Evolutionary conservation across 2,329 filamentous ascomycete species (phyloP).

Genomic region (Torrubiellomyces zombiae): DNA sequence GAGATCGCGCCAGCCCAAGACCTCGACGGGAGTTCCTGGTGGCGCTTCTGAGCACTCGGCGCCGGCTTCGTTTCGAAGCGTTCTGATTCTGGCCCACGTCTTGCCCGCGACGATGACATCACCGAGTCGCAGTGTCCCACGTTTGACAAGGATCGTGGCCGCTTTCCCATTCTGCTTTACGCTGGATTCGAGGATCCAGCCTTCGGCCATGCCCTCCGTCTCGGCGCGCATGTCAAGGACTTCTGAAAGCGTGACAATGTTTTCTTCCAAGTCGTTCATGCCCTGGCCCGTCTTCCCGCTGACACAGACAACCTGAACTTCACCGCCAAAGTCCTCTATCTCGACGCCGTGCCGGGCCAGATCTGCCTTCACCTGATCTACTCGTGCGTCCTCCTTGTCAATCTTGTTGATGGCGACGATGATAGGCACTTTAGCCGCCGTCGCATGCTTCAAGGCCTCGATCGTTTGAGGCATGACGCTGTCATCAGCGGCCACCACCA

Average conservation of each 20-base stretch:
- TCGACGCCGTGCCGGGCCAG: slow-evolving; percentile 70
- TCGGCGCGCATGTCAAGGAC: slow-evolving; percentile 83
- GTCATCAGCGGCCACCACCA: slow-evolving; percentile 93
- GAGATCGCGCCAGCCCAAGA: slow-evolving; percentile 79
- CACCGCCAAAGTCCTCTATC: slow-evolving; percentile 88
- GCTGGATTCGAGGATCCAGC: slow-evolving; percentile 84
- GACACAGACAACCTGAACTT: slow-evolving; percentile 80
- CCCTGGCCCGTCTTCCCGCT: slow-evolving; percentile 88
- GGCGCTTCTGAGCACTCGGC: slow-evolving; percentile 52
- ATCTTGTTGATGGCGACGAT: slow-evolving; percentile 98
- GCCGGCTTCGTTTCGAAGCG: slow-evolving; percentile 73
- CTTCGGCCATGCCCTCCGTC: slow-evolving; percentile 60
- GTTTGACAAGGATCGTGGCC: slow-evolving; percentile 76
- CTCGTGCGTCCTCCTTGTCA: slow-evolving; percentile 68
- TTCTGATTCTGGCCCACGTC: slow-evolving; percentile 75
- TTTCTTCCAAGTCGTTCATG: slow-evolving; percentile 85
- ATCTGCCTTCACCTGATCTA: slow-evolving; percentile 77
- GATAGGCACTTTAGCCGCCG: slow-evolving; percentile 73
- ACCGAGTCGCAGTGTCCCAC: slow-evolving; percentile 67
- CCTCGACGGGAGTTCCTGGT: slow-evolving; percentile 79
- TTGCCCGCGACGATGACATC: slow-evolving; percentile 76
- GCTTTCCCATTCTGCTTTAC: slow-evolving; percentile 73
- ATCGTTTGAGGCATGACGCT: slow-evolving; percentile 95
- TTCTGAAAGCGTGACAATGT: slow-evolving; percentile 69
- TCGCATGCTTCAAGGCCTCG: slow-evolving; percentile 89